These are phyloP conservation scores for Musa itinerans DNA, from an alignment of 176 grass and related monocot species.

Conservation along the genomic window DNA sequence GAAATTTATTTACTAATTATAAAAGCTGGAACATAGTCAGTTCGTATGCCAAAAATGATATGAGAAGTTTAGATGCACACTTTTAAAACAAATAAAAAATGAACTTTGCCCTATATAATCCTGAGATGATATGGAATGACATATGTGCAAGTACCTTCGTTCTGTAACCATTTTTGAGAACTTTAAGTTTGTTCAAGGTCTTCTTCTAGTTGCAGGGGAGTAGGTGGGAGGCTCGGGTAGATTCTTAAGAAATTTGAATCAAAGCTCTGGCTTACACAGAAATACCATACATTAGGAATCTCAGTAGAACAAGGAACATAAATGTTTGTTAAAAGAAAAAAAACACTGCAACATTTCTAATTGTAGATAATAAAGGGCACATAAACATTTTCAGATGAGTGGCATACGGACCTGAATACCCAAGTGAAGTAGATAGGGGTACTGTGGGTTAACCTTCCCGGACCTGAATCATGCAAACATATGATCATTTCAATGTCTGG, in stretches of 20 bases:
- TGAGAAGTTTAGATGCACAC: background rate
- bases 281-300: background rate
- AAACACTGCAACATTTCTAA: background rate
- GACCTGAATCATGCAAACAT: conserved; percentile 46
- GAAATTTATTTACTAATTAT: too few species aligned
- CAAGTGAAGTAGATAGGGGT: conserved; percentile 82
- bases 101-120: background rate
- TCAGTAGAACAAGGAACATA: background rate
- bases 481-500: background rate
- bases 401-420: conserved; percentile 53
- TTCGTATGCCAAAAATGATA: too few species aligned
- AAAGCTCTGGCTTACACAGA: conserved; percentile 34
- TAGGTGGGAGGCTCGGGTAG: conserved; percentile 57
- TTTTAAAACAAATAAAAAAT: background rate
- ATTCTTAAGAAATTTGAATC: conserved; percentile 87
- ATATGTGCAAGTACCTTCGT: conserved; percentile 65
- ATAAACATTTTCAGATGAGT: background rate
- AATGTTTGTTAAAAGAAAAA: background rate
- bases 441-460: conserved; percentile 47
- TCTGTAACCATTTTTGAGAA: conserved; percentile 80
- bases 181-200: conserved; percentile 94
- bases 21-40: too few species aligned
- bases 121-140: background rate
- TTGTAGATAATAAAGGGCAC: too few species aligned
- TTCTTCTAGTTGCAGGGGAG: conserved; percentile 74